Percentiles rank a stretch among this genome's conserved stretches.
Conservation (phyloP, 2,329 filamentous ascomycete genomes). For the Calonectria crousiana region DNA sequence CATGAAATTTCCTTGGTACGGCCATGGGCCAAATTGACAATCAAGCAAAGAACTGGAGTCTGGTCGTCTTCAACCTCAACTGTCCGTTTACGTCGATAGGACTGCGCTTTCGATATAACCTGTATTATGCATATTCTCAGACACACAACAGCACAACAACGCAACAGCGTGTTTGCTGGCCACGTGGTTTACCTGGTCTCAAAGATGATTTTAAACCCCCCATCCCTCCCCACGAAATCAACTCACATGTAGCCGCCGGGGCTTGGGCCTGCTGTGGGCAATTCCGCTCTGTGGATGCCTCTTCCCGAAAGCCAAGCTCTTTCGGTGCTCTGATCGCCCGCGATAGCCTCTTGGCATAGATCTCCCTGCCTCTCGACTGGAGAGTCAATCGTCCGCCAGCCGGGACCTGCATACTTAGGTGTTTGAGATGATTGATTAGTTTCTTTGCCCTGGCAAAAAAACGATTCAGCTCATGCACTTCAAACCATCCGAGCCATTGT, state of each 20-base stretch:
- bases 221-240: neutral
- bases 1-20: neutral
- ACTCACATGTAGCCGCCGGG: neutral
- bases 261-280: neutral
- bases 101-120: neutral
- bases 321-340: neutral
- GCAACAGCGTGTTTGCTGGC: neutral
- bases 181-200: neutral
- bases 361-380: constrained; percentile 1
- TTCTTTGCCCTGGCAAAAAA: constrained; percentile 23
- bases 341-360: neutral
- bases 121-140: neutral
- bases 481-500: constrained; percentile 12
- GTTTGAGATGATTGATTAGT: constrained; percentile 35
- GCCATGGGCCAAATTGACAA: neutral
- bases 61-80: neutral
- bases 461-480: constrained; percentile 38
- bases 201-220: neutral
- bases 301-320: constrained; percentile 3
- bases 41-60: neutral
- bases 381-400: neutral
- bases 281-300: neutral
- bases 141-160: neutral
- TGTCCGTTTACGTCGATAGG: neutral
- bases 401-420: constrained; percentile 24